These are phyloP conservation scores for Clarireedia sp. DNA, from an alignment of 2,329 filamentous ascomycete species.

Conservation along the genomic window DNA sequence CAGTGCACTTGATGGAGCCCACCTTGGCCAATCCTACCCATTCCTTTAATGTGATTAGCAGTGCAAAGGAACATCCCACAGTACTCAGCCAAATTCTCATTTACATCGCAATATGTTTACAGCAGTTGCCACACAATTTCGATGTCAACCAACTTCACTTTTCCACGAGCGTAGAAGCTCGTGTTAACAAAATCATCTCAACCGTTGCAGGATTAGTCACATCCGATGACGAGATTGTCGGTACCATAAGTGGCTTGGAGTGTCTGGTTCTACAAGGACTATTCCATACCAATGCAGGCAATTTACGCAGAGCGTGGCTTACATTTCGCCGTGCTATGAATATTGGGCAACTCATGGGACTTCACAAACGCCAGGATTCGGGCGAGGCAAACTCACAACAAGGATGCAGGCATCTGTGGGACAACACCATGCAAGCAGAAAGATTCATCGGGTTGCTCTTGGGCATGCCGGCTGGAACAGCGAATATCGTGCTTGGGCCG, in stretches of 20 bases:
- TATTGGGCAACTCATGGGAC: slow-evolving; percentile 33
- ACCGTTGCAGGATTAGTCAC: slow-evolving; percentile 33
- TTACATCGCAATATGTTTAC: slow-evolving; percentile 24
- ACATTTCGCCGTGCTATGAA: slow-evolving; percentile 39
- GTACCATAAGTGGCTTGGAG: slow-evolving; percentile 43
- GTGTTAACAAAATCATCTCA: slow-evolving; percentile 24
- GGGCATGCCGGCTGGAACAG: slow-evolving; percentile 21
- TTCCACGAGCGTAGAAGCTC: slow-evolving; percentile 15
- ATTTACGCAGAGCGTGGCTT: slow-evolving; percentile 43
- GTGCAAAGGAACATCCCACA: slow-evolving; percentile 20
- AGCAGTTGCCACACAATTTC: slow-evolving; percentile 23
- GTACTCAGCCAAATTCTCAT: slow-evolving; percentile 24
- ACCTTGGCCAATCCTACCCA: not conserved
- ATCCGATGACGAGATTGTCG: slow-evolving; percentile 38
- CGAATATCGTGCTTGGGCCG: slow-evolving; percentile 13
- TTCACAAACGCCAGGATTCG: slow-evolving; percentile 17
- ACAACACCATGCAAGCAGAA: slow-evolving; percentile 37
- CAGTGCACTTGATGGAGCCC: slow-evolving; percentile 1
- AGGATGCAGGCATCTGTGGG: slow-evolving; percentile 34
- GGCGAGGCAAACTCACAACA: not conserved
- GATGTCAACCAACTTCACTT: slow-evolving; percentile 20
- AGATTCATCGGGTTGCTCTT: slow-evolving; percentile 35
- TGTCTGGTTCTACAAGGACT: slow-evolving; percentile 42
- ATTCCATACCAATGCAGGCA: slow-evolving; percentile 40
- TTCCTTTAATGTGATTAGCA: slow-evolving; percentile 19